These are phyloP conservation scores for Triangularia verruculosa DNA, from an alignment of 2,329 filamentous ascomycete genomes.

Conservation along the genomic window DNA sequence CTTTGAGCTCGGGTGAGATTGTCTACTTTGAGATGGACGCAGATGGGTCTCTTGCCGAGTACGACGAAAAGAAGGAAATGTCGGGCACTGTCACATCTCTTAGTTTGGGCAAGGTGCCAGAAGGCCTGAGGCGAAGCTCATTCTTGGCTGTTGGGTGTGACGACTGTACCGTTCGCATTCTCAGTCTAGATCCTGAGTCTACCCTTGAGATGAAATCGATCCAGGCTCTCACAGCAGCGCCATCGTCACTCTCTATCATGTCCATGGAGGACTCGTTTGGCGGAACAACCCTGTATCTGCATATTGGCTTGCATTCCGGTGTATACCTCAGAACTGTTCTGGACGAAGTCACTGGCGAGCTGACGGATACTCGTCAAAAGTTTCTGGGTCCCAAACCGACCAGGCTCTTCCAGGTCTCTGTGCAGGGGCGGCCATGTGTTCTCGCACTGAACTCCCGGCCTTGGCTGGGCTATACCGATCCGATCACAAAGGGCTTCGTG, in stretches of 20 bases:
- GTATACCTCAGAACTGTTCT: constrained; percentile 94
- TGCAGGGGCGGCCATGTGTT: constrained; percentile 79
- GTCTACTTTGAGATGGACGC: constrained; percentile 97
- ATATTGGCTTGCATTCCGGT: constrained; percentile 93
- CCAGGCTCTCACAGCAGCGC: constrained; percentile 86
- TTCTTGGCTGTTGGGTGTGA: constrained; percentile 96
- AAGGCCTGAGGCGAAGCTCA: constrained; percentile 82
- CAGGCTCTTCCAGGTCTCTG: constrained; percentile 85
- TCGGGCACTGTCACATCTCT: constrained; percentile 91
- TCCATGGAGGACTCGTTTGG: constrained; percentile 93
- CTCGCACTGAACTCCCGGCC: constrained; percentile 87
- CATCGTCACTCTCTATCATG: constrained; percentile 86
- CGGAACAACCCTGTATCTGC: constrained; percentile 84
- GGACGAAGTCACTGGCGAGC: constrained; percentile 91
- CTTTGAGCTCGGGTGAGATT: constrained; percentile 92
- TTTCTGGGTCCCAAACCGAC: constrained; percentile 91
- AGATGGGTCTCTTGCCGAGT: constrained; percentile 87
- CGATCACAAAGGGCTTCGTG: constrained; percentile 82
- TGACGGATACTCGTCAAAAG: constrained; percentile 90
- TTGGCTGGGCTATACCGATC: constrained; percentile 94
- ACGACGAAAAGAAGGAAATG: constrained; percentile 93
- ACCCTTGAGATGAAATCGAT: constrained; percentile 92
- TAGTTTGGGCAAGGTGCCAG: constrained; percentile 89
- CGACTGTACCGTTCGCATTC: constrained; percentile 90
- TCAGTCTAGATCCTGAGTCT: constrained; percentile 84